phyloP scores from a whole-genome alignment of 495 filamentous ascomycete species.

The Clavariopsis aquatica region DNA sequence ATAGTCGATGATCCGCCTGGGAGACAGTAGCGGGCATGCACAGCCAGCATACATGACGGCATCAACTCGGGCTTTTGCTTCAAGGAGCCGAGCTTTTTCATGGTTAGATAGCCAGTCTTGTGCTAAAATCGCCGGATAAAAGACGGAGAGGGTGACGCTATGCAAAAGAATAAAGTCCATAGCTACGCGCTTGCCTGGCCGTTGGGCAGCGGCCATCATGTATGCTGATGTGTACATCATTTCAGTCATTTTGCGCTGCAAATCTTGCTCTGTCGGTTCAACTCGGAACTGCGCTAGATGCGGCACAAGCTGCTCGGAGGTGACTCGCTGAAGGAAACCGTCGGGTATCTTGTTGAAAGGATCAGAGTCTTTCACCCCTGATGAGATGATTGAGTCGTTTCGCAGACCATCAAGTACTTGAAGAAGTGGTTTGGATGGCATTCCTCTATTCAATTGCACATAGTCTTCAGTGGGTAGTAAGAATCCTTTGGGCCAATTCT shows the following conservation, averaged over 20 bases:
- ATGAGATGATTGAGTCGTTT: not conserved
- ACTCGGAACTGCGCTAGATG: constrained; percentile 8
- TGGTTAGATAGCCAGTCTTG: constrained; percentile 1
- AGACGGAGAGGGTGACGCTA: constrained; percentile 5
- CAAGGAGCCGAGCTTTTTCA: constrained; percentile 7
- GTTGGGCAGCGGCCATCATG: constrained; percentile 1
- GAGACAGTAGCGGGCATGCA: not conserved
- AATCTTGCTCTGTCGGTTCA: not conserved
- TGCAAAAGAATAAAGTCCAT: constrained; percentile 8
- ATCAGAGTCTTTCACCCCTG: constrained; percentile 1
- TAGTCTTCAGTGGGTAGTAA: constrained; percentile 10
- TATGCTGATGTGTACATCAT: not conserved
- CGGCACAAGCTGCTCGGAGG: constrained; percentile 3
- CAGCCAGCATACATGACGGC: constrained; percentile 6
- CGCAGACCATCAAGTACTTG: constrained; percentile 2
- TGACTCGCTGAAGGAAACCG: constrained; percentile 1
- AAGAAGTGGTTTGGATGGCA: not conserved
- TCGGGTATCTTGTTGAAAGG: constrained; percentile 7
- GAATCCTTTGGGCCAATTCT: constrained; percentile 3
- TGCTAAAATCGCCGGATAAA: not conserved
- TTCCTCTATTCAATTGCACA: not conserved
- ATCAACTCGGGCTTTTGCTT: not conserved
- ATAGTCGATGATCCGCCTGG: not conserved
- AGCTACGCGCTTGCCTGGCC: not conserved
- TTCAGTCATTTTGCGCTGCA: not conserved